These are phyloP conservation scores for Ceratobasidium sp. DNA, from an alignment of 1,284 basidiomycete species.

Conservation along the genomic window DNA sequence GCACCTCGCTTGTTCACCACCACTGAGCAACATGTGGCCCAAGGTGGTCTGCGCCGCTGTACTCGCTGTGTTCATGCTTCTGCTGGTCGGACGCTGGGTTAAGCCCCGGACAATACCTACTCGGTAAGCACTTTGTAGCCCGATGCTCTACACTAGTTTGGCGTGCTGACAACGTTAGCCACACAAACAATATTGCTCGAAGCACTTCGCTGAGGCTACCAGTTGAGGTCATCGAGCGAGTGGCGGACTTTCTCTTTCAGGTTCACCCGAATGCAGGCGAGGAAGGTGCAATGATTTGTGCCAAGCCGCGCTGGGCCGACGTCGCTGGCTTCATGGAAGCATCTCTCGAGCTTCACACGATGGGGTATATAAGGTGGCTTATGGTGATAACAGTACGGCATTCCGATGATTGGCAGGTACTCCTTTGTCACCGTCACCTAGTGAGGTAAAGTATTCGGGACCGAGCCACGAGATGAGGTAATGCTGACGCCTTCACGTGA, in stretches of 20 bases:
- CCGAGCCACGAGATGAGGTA: background rate
- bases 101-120: background rate
- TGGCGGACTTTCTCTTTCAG: slow-evolving; percentile 25
- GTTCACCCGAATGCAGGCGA: background rate
- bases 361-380: slow-evolving; percentile 15
- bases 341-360: slow-evolving; percentile 5
- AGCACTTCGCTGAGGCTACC: background rate
- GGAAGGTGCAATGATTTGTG: background rate
- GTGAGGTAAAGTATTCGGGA: slow-evolving; percentile 2
- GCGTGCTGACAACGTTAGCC: background rate
- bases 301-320: slow-evolving; percentile 8
- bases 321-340: slow-evolving; percentile 12
- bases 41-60: background rate
- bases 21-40: background rate
- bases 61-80: background rate
- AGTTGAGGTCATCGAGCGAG: slow-evolving; percentile 17
- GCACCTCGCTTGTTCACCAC: background rate
- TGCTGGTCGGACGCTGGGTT: background rate
- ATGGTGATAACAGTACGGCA: background rate
- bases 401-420: background rate
- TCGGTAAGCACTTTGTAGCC: background rate
- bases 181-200: background rate
- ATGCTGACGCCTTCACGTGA: background rate
- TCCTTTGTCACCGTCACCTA: background rate
- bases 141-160: background rate